Base-by-base conservation (phyloP, 768 basidiomycete species). In the Tylopilus vinaceipallidus region DNA sequence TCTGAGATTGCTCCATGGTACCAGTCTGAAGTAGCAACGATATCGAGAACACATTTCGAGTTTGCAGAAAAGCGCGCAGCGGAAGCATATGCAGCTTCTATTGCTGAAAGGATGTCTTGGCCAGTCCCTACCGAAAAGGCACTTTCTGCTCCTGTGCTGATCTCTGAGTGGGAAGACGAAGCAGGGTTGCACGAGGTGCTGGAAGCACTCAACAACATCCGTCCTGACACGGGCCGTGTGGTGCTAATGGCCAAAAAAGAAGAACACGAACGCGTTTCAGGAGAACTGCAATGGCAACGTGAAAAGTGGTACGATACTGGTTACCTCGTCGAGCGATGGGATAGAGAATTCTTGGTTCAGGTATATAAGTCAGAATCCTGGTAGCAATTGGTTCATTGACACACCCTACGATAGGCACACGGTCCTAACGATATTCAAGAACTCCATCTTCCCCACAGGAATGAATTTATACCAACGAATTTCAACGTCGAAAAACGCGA, bases 221-320 rank as follows among this genome's bases (percentile, higher is more conserved):
- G 68, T 19, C 72, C 88, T 42, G 69, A 78, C 45, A 75, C 81
- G 51, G 79, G 84, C 40, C 75, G 90, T 19, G 81, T 85, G 19
- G 82, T 88, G 22, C 67, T 99, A 34, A 91, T 91, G 79, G 85
- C 85, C n/a, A 82, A 82, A 64, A 80, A 78, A 36, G 80, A 83
- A 52, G 85, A 80, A 26, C 73, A 75, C 37, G 76, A 74, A 45
- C 73, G 84, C 34, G 72, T 87, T 46, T 65, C 69, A 22, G 81
- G 76, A 50, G 51, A 73, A 13, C 63, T 75, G 16, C 66, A 70
- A 32, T 93, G 91, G 91, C 61, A 78, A 55, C 81, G 78, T 37
- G 97, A 98, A 69, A 84, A 86, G 36, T 93, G 92, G 83, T 99
- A 99, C 67, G 91, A 88, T 5, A 98, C 97, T 2, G 78, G 82